Conservation (phyloP, 768 basidiomycete genomes). For the Suillus subluteus region DNA sequence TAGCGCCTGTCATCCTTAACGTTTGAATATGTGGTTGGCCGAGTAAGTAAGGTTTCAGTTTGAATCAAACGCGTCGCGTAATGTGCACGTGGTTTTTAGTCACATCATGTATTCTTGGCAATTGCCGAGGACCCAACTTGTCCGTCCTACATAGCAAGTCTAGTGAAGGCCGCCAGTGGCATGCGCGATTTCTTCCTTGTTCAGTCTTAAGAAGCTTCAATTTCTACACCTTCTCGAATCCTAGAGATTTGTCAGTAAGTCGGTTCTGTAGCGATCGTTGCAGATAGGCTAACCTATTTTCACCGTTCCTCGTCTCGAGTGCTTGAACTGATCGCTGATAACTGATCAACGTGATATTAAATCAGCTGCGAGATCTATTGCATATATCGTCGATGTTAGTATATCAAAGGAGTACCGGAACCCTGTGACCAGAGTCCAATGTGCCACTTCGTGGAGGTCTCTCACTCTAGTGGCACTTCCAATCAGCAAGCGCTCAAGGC, state of each 20-base stretch:
- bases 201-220: neutral
- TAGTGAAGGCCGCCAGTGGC: neutral
- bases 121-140: too few relatives aligned
- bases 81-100: neutral
- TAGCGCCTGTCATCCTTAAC: conserved; percentile 60
- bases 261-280: neutral
- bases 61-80: neutral
- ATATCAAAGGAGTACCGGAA: neutral
- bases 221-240: neutral
- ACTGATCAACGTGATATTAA: neutral
- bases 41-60: neutral
- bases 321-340: neutral
- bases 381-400: neutral
- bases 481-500: neutral
- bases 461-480: neutral
- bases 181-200: neutral
- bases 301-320: neutral
- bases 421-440: neutral
- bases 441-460: neutral
- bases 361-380: neutral
- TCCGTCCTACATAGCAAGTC: too few relatives aligned
- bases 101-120: neutral
- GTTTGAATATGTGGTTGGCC: neutral
- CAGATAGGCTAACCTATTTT: neutral
- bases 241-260: neutral